Percentiles rank a stretch among this genome's conserved stretches.
These are phyloP conservation scores for Conringia planisiliqua DNA, from an alignment of 345 rosid species.

Conservation along the genomic window DNA sequence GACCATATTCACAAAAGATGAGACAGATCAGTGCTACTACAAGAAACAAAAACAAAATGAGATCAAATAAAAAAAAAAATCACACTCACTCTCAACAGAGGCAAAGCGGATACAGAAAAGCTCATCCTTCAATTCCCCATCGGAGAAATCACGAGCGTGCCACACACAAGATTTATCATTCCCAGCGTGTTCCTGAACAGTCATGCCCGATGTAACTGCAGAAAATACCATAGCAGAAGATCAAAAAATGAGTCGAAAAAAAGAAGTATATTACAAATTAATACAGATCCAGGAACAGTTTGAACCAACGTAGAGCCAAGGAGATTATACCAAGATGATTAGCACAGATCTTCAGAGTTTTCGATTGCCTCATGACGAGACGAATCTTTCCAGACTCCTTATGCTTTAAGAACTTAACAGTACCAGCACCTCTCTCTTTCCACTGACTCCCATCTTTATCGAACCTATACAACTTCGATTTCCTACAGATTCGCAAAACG, in stretches of 20 bases:
- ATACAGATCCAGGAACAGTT: background rate
- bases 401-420: constrained; percentile 81
- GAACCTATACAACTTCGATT: constrained; percentile 78
- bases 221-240: background rate
- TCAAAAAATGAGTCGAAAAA: background rate
- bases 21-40: background rate
- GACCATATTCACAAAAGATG: background rate
- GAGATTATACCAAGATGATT: constrained; percentile 66
- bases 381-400: constrained; percentile 67
- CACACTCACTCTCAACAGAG: constrained; percentile 59
- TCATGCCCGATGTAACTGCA: constrained; percentile 49
- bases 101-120: constrained; percentile 75
- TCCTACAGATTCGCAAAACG: constrained; percentile 40
- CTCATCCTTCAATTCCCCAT: constrained; percentile 71
- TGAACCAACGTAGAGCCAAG: background rate
- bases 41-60: background rate
- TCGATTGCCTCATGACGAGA: constrained; percentile 86
- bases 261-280: background rate
- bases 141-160: constrained; percentile 66
- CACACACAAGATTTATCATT: constrained; percentile 70
- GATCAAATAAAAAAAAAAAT: background rate
- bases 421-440: constrained; percentile 94
- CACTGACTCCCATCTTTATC: constrained; percentile 83
- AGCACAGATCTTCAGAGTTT: constrained; percentile 94
- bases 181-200: constrained; percentile 69